phyloP scores from a whole-genome alignment of 768 basidiomycete genomes.

The Rubroboletus satanas region DNA sequence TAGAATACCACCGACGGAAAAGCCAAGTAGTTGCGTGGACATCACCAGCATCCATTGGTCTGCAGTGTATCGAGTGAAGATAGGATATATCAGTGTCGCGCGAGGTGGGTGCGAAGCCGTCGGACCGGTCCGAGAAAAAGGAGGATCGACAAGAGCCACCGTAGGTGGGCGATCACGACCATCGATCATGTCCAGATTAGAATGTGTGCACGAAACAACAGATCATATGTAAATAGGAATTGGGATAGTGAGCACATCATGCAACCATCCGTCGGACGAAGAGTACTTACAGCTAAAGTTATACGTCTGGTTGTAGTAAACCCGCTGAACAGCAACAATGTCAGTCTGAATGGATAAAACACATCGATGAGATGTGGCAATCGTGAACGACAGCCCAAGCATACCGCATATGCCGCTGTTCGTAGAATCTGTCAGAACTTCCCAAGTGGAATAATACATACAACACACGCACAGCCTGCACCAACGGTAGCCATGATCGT shows the following conservation, averaged over 20 bases:
- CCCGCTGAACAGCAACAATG: constrained; percentile 68
- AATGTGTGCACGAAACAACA: background rate
- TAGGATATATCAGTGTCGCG: background rate
- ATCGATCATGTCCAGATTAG: background rate
- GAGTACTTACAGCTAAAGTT: constrained; percentile 43
- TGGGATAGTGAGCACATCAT: background rate
- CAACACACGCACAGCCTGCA: constrained; percentile 19
- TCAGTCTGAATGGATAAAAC: constrained; percentile 43
- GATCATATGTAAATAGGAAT: background rate
- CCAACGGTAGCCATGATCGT: constrained; percentile 64
- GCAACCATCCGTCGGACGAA: background rate
- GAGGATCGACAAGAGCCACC: background rate
- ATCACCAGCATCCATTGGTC: constrained; percentile 61
- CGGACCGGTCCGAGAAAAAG: background rate
- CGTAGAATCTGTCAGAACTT: background rate
- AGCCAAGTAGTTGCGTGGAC: constrained; percentile 70
- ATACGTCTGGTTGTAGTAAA: constrained; percentile 59
- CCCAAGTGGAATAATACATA: background rate
- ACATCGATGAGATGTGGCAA: background rate
- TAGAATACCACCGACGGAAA: constrained; percentile 54
- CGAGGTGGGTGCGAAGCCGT: background rate
- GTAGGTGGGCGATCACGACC: background rate
- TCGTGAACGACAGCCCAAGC: background rate
- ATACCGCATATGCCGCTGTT: constrained; percentile 46
- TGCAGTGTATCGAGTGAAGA: constrained; percentile 8